Conservation (phyloP, 768 basidiomycete genomes). For the Lenzites betulinus region DNA sequence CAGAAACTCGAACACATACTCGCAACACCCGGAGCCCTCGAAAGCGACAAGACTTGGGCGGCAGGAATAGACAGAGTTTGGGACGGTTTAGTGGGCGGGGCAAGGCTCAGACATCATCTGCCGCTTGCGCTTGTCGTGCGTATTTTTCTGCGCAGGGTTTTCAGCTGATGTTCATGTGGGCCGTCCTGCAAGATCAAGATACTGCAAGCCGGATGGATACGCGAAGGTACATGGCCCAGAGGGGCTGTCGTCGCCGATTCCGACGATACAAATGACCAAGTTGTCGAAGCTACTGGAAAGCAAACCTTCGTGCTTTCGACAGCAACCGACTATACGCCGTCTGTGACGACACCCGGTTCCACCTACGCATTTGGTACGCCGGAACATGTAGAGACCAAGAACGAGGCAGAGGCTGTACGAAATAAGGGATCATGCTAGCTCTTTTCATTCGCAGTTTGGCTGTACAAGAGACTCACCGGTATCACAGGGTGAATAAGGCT, state of each 20-base stretch:
- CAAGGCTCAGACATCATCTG: conserved; percentile 56
- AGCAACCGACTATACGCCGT: background rate
- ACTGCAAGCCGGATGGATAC: conserved; percentile 72
- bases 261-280: conserved; percentile 46
- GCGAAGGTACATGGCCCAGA: conserved; percentile 76
- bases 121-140: conserved; percentile 67
- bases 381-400: background rate
- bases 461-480: conserved; percentile 13
- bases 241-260: conserved; percentile 61
- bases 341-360: background rate
- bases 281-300: background rate
- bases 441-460: background rate
- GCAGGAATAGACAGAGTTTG: conserved; percentile 62
- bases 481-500: background rate
- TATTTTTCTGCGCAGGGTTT: conserved; percentile 11
- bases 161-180: no score
- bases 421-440: background rate
- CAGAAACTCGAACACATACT: conserved; percentile 47
- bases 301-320: background rate
- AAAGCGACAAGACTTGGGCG: conserved; percentile 57
- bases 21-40: conserved; percentile 44
- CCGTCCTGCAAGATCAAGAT: conserved; percentile 58
- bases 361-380: background rate
- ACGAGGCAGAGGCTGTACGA: background rate
- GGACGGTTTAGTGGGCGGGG: conserved; percentile 62